A percentile compares a stretch with the other conserved stretches of the same genome.
Evolutionary conservation across 2,329 filamentous ascomycete species (phyloP).

Genomic region (Dichotomopilus funicola): DNA sequence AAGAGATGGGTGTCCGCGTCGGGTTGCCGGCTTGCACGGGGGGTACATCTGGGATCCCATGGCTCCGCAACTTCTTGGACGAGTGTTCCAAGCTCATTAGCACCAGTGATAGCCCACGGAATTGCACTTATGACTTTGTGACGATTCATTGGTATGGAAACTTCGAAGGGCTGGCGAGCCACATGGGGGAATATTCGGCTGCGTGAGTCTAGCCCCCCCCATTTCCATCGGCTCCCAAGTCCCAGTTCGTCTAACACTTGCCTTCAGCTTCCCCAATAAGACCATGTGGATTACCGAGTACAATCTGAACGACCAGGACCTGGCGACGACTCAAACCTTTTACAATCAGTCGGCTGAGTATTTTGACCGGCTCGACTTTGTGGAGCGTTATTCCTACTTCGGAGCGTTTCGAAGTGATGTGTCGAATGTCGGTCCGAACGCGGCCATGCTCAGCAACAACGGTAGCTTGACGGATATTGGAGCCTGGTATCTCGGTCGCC

Average conservation of each 20-base stretch:
- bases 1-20: constrained; percentile 55
- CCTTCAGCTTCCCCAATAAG: constrained; percentile 48
- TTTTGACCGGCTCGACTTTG: constrained; percentile 56
- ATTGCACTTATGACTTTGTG: constrained; percentile 59
- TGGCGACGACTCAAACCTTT: constrained; percentile 54
- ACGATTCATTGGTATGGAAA: constrained; percentile 63
- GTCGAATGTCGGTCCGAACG: constrained; percentile 69
- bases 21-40: constrained; percentile 68
- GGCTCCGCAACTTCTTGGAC: constrained; percentile 60
- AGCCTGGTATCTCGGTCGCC: constrained; percentile 64
- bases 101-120: constrained; percentile 31
- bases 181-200: constrained; percentile 54
- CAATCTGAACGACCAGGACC: constrained; percentile 51
- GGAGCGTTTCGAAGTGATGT: constrained; percentile 63
- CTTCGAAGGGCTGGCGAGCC: constrained; percentile 60
- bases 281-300: constrained; percentile 77
- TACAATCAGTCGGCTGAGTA: constrained; percentile 61
- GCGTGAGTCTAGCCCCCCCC: constrained; percentile 26
- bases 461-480: constrained; percentile 71
- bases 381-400: constrained; percentile 68
- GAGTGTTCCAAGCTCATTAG: constrained; percentile 57
- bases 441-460: constrained; percentile 59
- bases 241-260: too few relatives aligned
- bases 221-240: too few relatives aligned
- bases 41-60: constrained; percentile 51